Percentiles rank a stretch among this genome's conserved stretches.
phyloP scores from a whole-genome alignment of 2,329 filamentous ascomycete genomes.

The Penicillium sp. region DNA sequence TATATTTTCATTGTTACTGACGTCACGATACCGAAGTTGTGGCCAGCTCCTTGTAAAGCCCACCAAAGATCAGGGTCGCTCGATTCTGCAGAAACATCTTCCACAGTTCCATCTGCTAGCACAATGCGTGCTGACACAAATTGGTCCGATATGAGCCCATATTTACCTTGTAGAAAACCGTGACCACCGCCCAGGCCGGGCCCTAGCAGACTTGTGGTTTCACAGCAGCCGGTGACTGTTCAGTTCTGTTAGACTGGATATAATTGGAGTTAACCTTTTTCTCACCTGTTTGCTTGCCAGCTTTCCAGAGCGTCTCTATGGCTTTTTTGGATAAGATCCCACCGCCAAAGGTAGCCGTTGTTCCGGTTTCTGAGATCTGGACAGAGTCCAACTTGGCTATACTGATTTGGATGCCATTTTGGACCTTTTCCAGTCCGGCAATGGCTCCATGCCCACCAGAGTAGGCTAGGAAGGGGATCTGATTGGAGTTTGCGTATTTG shows the following conservation, averaged over 20 bases:
- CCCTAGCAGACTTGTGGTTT: constrained; percentile 1
- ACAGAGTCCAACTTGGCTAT: background rate
- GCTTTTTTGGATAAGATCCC: background rate
- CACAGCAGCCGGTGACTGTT: background rate
- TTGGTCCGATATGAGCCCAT: constrained; percentile 35
- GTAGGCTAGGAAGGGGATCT: constrained; percentile 2
- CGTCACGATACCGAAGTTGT: constrained; percentile 42
- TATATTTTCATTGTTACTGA: constrained; percentile 27
- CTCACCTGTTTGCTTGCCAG: constrained; percentile 6
- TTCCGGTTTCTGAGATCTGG: background rate
- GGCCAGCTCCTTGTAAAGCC: constrained; percentile 40
- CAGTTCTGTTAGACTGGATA: background rate
- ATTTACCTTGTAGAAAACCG: constrained; percentile 19
- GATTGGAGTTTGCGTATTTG: background rate
- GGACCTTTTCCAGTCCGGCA: background rate
- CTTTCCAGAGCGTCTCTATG: background rate
- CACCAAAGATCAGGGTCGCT: constrained; percentile 36
- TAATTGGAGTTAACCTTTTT: background rate
- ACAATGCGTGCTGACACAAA: constrained; percentile 40
- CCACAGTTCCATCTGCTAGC: constrained; percentile 34
- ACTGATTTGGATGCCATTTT: constrained; percentile 3
- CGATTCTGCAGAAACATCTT: constrained; percentile 37
- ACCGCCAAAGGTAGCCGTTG: background rate
- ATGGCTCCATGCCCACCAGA: background rate
- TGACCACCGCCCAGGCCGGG: constrained; percentile 17